Percentiles rank a stretch among this genome's conserved stretches.
Conservation (phyloP, 208 protist genomes). For the Acanthamoeba royreba region DNA sequence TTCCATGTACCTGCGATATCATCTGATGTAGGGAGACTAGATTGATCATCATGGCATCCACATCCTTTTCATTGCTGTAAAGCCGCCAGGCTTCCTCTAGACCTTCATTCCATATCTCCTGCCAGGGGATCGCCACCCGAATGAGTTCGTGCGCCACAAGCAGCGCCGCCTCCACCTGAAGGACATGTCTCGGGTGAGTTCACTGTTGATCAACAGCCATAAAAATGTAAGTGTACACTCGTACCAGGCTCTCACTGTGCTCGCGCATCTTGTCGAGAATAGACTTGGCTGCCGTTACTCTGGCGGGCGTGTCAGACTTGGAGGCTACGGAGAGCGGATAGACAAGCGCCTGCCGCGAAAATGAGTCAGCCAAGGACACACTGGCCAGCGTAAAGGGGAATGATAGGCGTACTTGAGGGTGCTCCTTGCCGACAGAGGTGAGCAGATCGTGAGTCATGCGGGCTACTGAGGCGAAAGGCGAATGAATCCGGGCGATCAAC, state of each 20-base stretch:
- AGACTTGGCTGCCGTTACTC: constrained; percentile 68
- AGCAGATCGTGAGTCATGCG: constrained; percentile 93
- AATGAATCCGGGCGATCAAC: constrained; percentile 97
- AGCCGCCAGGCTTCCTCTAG: constrained; percentile 93
- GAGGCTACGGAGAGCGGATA: constrained; percentile 98
- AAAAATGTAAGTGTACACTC: neutral
- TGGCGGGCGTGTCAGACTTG: constrained; percentile 78
- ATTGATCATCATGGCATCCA: constrained; percentile 88
- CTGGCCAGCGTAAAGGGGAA: no score
- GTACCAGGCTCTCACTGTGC: constrained; percentile 59
- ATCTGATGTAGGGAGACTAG: constrained; percentile 93
- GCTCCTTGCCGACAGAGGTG: constrained; percentile 89
- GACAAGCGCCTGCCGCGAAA: constrained; percentile 89
- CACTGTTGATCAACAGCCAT: no score
- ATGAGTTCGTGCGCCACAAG: constrained; percentile 97
- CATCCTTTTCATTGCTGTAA: constrained; percentile 91
- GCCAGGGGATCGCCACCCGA: constrained; percentile 91
- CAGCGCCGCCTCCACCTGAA: constrained; percentile 88
- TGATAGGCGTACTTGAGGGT: constrained; percentile 93
- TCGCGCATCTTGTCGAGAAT: constrained; percentile 82
- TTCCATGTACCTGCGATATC: constrained; percentile 76
- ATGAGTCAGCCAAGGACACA: no score
- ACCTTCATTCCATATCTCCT: constrained; percentile 89
- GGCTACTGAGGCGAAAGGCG: constrained; percentile 83
- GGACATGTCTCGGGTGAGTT: neutral